These are phyloP conservation scores for Daldinia sp. DNA, from an alignment of 2,329 filamentous ascomycete species.

Conservation along the genomic window DNA sequence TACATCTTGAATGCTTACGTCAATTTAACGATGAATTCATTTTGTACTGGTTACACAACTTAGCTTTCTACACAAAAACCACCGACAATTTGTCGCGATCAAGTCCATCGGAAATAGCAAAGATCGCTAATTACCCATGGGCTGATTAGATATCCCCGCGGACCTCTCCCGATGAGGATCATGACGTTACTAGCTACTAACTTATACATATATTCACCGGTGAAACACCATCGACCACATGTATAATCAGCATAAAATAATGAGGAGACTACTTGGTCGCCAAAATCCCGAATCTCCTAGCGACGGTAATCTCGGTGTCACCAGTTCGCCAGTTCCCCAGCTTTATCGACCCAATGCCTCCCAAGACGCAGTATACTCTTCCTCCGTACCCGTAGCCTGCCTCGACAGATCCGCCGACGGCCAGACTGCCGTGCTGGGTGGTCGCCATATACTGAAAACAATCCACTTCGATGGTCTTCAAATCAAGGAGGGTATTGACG, in stretches of 20 bases:
- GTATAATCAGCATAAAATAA: conserved; percentile 68
- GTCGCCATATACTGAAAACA: conserved; percentile 71
- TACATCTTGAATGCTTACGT: conserved; percentile 5
- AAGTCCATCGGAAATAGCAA: neutral
- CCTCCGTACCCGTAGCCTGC: conserved; percentile 66
- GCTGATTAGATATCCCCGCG: conserved; percentile 19
- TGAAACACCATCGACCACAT: conserved; percentile 53
- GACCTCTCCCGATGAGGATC: conserved; percentile 33
- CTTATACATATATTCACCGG: conserved; percentile 38
- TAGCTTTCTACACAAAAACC: conserved; percentile 10
- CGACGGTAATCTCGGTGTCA: conserved; percentile 59
- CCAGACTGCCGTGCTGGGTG: conserved; percentile 67
- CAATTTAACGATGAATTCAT: conserved; percentile 8
- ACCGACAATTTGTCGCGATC: neutral
- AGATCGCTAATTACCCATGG: conserved; percentile 18
- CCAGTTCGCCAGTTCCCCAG: conserved; percentile 59
- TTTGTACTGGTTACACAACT: neutral
- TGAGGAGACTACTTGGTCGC: conserved; percentile 72
- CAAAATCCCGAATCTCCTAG: conserved; percentile 61
- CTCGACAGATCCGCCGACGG: conserved; percentile 71
- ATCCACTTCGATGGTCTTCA: conserved; percentile 66
- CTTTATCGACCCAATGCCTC: conserved; percentile 66
- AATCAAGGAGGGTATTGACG: conserved; percentile 68
- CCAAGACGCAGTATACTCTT: conserved; percentile 66
- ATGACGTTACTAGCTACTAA: conserved; percentile 44